Percentiles rank a stretch among this genome's conserved stretches.
Evolutionary conservation across 2,329 filamentous ascomycete genomes (phyloP).

Genomic region (Ceratocystis alfenasii): DNA sequence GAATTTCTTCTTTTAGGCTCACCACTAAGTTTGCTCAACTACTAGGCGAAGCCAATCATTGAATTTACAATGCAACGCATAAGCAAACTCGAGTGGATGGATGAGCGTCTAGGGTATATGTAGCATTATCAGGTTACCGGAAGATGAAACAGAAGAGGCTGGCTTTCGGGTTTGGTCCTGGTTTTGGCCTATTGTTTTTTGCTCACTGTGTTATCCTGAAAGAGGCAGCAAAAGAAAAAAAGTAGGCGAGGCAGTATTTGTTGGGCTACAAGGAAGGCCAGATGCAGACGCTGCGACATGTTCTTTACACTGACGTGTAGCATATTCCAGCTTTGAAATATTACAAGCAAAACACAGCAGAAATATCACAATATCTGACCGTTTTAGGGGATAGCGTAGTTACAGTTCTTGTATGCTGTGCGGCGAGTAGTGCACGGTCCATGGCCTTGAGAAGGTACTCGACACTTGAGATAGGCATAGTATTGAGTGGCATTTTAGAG

Average conservation of each 20-base stretch:
- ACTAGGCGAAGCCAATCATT: background rate
- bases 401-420: background rate
- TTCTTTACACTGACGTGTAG: conserved; percentile 7
- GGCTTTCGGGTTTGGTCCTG: background rate
- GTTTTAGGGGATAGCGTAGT: background rate
- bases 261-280: background rate
- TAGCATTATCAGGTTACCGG: background rate
- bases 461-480: background rate
- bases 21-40: background rate
- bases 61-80: background rate
- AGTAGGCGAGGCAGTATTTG: too few relatives aligned
- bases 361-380: background rate
- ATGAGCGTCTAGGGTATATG: background rate
- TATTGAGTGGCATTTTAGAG: background rate
- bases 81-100: background rate
- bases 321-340: background rate
- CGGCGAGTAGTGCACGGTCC: too few relatives aligned
- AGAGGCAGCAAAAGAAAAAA: background rate
- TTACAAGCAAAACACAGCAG: background rate
- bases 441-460: background rate
- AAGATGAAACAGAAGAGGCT: background rate
- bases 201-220: background rate
- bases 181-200: background rate
- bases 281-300: background rate
- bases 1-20: background rate